Evolutionary conservation across 208 protist genomes (phyloP), one percentile per base, ranked within the genome.

Genomic region (Crithidia thermophila): DNA sequence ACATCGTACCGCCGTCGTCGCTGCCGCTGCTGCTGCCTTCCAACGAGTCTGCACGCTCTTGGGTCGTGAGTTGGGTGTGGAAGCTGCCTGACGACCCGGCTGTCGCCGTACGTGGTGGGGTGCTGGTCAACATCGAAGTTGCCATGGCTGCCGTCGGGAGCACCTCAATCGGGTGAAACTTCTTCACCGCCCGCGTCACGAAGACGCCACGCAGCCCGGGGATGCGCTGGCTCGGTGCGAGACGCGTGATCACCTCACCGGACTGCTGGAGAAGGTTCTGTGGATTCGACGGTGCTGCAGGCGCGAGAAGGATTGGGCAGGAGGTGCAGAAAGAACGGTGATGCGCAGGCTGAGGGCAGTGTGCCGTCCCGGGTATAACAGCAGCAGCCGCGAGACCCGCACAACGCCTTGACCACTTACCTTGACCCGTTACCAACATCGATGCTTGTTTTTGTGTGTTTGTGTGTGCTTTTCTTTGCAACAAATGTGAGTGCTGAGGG

Each of bases 121-220:
- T 7, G 40, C 16, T 21, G 7, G 40, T 13, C 16, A 46, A 7
- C 9, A 18, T 21, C 18, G 40, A 7, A 7, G 40, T 46, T 46
- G 40, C 40, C 16, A 18, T 20, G 21, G 52, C 60, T 18, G 74
- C 67, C 14, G 31, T 20, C 16, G 86, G 82, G 0, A 79, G 50
- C 7, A 93, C 55, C 57, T 93, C 84, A 28, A 92, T 74, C 25
- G 79, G 85, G n/a, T 77, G 81, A 33, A 88, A 91, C 58, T 95
- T 93, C 51, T 92, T 93, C 8, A 93, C 28, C 0, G 56, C 5
- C 27, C 57, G 31, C 6, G 81, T 89, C 16, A 81, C 39, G 45
- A 85, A 94, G 14, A 94, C 85, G 11, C 88, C 88, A 9, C 61
- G 62, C 33, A 75, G 55, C 0, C 81, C 83, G 28, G 84, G 77